Percentiles rank a stretch among this genome's conserved stretches.
Evolutionary conservation across 441 rosid genomes (phyloP).

Genomic region (Populus tomentosa): DNA sequence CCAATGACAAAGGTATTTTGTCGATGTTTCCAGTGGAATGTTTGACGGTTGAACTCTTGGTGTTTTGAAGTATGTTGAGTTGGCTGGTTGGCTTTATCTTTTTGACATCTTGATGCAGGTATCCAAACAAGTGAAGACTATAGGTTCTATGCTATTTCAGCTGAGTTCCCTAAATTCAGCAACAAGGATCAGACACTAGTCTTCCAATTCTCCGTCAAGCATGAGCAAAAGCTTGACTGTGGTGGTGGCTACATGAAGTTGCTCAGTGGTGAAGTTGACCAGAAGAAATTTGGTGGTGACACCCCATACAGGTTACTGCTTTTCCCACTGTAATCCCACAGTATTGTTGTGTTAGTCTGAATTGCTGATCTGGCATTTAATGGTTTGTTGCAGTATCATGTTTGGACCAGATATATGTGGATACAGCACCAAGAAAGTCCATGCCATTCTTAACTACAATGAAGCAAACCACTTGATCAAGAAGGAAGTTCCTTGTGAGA

Average conservation of each 20-base stretch:
- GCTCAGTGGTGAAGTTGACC: slow-evolving; percentile 72
- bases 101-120: slow-evolving; percentile 37
- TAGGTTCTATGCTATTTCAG: slow-evolving; percentile 92
- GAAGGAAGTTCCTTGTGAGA: slow-evolving; percentile 97
- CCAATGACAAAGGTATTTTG: slow-evolving; percentile 70
- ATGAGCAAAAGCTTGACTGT: slow-evolving; percentile 96
- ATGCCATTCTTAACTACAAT: slow-evolving; percentile 84
- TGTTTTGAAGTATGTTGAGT: not conserved
- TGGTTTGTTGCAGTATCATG: slow-evolving; percentile 67
- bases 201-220: slow-evolving; percentile 88
- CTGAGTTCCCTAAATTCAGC: slow-evolving; percentile 83
- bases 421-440: slow-evolving; percentile 90
- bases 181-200: slow-evolving; percentile 85
- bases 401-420: slow-evolving; percentile 99
- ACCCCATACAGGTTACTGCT: slow-evolving; percentile 69
- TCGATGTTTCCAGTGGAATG: not conserved
- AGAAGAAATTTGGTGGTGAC: slow-evolving; percentile 89
- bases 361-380: slow-evolving; percentile 1
- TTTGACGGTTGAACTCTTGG: not conserved
- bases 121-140: slow-evolving; percentile 88
- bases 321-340: not conserved
- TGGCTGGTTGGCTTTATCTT: not conserved
- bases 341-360: not conserved
- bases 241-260: slow-evolving; percentile 99
- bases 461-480: slow-evolving; percentile 78